Evolutionary conservation across 441 rosid species (phyloP), one percentile per base, ranked within the genome.

Genomic region (Populus hybrid): DNA sequence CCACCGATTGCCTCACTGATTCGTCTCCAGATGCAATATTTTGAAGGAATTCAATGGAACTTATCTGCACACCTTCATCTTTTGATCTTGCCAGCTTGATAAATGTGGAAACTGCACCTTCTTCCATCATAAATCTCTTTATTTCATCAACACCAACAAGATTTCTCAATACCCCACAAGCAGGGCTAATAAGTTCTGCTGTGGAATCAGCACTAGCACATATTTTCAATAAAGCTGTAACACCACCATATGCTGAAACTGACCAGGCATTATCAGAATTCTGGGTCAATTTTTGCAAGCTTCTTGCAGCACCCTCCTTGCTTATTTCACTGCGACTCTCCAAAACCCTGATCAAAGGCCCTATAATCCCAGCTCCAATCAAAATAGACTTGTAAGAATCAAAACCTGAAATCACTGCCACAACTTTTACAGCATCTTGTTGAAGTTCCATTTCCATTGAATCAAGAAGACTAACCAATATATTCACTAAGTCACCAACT

Each of bases 261-360:
- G 99, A 91, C 99, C 98, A 95, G 19, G 95, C 97, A 73, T 95
- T 94, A 77, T 95, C 98, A 0, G 96, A 88, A 81, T 95, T 91
- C 83, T 83, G 82, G 0, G 99, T 95, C 81, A 93, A 82, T 66
- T 82, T 91, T 82, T 72, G 84, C 87, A 95, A 83, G 80, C 97
- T 86, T 77, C 82, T 85, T 0, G 88, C 89, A 1, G 98, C 86
- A 23, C 79, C 85, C 76, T 86, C 89, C 81, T 86, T 90, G 24
- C 91, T 92, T 38, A 66, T 79, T 68, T 76, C 88, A 75, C 73
- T 79, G 0, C 93, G 92, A 75, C 77, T 79, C 85, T 94, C 97
- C 74, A 95, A 77, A 81, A 90, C 93, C 79, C 97, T 76, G 84
- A 89, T 82, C 78, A 92, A 46, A 46, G 97, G 92, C 46, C 93